Evolutionary conservation across 148 eudicot species (phyloP).

Genomic region (Fagopyrum tataricum): DNA sequence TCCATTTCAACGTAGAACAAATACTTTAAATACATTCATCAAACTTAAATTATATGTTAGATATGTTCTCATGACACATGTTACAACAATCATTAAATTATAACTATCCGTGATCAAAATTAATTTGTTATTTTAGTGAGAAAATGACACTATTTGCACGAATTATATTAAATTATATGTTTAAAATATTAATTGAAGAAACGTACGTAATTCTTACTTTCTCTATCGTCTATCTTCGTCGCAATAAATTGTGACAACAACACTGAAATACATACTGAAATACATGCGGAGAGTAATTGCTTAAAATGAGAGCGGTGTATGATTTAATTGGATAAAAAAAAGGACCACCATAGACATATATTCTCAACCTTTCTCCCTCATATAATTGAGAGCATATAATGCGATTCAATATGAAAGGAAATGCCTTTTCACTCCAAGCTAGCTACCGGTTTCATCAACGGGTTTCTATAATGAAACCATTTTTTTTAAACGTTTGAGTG

Average conservation of each 20-base stretch:
- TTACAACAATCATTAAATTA: background rate
- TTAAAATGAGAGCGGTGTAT: background rate
- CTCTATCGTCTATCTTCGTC: background rate
- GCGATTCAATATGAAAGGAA: background rate
- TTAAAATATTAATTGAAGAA: background rate
- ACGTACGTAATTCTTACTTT: background rate
- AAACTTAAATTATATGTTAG: no score
- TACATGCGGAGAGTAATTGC: background rate
- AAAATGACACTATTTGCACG: background rate
- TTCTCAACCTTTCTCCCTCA: slow-evolving; percentile 9
- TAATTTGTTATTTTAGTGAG: background rate
- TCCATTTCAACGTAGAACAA: no score
- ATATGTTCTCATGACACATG: no score
- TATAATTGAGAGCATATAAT: slow-evolving; percentile 9
- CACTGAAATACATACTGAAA: background rate
- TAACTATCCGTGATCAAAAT: background rate
- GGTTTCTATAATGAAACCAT: no score
- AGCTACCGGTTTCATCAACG: background rate
- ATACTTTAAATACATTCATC: no score
- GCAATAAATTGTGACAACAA: background rate
- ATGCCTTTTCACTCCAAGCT: background rate
- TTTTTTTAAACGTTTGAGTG: no score
- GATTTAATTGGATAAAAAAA: background rate
- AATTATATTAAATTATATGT: background rate
- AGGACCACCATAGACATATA: slow-evolving; percentile 1